These are phyloP conservation scores for Microdochium nivale DNA, from an alignment of 2,329 filamentous ascomycete species.

Conservation along the genomic window DNA sequence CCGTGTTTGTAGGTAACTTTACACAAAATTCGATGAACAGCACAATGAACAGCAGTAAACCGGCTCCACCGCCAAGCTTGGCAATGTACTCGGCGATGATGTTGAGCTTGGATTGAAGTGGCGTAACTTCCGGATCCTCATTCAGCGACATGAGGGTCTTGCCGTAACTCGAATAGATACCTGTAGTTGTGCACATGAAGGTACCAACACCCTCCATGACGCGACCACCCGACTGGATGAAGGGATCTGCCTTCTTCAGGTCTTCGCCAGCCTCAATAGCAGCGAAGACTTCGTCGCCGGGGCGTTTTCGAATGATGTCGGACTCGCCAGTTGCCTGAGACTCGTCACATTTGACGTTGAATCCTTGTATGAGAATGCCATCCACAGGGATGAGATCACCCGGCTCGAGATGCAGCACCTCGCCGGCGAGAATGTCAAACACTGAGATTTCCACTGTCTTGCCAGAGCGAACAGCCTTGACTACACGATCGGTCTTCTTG, in stretches of 20 bases:
- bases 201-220: constrained; percentile 72
- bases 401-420: constrained; percentile 64
- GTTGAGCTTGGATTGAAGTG: constrained; percentile 68
- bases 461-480: constrained; percentile 66
- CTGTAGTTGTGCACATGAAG: constrained; percentile 65
- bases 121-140: constrained; percentile 66
- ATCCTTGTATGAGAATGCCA: constrained; percentile 63
- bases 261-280: constrained; percentile 59
- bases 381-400: constrained; percentile 69
- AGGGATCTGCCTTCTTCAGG: constrained; percentile 68
- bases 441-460: constrained; percentile 62
- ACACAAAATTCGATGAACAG: constrained; percentile 81
- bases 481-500: constrained; percentile 67
- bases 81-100: constrained; percentile 70
- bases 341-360: constrained; percentile 69
- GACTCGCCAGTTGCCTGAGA: constrained; percentile 75
- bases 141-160: constrained; percentile 67
- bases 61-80: constrained; percentile 68
- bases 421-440: constrained; percentile 60
- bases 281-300: constrained; percentile 58
- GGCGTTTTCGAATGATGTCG: constrained; percentile 61
- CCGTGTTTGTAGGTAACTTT: constrained; percentile 44
- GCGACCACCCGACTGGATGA: constrained; percentile 76
- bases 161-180: constrained; percentile 65
- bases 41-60: constrained; percentile 72